Percentiles rank a stretch among this genome's conserved stretches.
Conservation (phyloP, 441 rosid genomes). For the Biscutella laevigata region DNA sequence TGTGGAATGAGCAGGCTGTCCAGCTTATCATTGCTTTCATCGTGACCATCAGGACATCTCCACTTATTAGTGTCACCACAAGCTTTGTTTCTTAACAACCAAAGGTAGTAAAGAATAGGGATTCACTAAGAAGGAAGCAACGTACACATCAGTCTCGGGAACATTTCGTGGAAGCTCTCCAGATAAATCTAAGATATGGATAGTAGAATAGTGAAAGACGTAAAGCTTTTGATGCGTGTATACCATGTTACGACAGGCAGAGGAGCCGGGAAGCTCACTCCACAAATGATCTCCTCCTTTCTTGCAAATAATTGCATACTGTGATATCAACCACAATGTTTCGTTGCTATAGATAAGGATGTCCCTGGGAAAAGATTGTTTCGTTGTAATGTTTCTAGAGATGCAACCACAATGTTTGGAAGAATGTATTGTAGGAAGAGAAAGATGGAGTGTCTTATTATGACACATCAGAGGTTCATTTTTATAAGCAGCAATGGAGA, state of each 20-base stretch:
- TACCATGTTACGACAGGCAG: neutral
- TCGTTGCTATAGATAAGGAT: constrained; percentile 38
- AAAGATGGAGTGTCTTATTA: constrained; percentile 53
- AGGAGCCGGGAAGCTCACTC: neutral
- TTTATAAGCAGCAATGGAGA: constrained; percentile 34
- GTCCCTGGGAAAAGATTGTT: constrained; percentile 32
- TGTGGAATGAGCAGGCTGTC: neutral
- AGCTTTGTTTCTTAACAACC: neutral
- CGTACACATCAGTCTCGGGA: neutral
- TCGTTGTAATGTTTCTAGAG: no score
- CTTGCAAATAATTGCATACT: neutral
- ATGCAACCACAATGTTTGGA: constrained; percentile 30
- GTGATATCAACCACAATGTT: no score
- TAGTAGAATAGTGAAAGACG: neutral
- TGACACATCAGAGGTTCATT: constrained; percentile 42
- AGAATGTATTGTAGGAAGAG: constrained; percentile 63
- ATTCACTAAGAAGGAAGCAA: neutral
- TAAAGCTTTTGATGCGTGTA: neutral
- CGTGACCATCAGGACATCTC: neutral
- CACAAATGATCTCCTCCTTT: neutral
- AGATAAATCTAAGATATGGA: neutral
- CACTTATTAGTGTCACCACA: neutral
- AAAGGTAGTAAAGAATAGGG: neutral
- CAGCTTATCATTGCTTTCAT: neutral
- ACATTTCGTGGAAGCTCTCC: neutral